phyloP scores from a whole-genome alignment of 768 basidiomycete species.

The Auriscalpium microsporum region DNA sequence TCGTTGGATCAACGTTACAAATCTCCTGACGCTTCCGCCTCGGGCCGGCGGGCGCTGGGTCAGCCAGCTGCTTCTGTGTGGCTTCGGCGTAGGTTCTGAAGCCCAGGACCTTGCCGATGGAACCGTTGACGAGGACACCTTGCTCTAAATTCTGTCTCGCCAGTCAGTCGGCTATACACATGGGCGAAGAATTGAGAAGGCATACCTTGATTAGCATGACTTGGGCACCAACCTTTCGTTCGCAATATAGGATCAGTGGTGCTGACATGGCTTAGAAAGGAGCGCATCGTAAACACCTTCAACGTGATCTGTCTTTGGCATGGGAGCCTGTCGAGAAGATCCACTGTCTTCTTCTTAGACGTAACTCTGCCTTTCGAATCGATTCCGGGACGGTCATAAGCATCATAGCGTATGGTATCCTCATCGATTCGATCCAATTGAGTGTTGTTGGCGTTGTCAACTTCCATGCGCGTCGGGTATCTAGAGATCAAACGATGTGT shows the following conservation, averaged over 20 bases:
- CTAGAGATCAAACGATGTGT: slow-evolving; percentile 26
- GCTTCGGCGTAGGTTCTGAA: slow-evolving; percentile 36
- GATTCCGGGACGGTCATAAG: slow-evolving; percentile 37
- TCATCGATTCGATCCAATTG: slow-evolving; percentile 40
- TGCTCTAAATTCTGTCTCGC: slow-evolving; percentile 52
- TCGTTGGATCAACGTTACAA: slow-evolving; percentile 6
- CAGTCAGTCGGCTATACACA: too few species aligned
- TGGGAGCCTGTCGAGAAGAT: slow-evolving; percentile 52
- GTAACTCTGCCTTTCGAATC: slow-evolving; percentile 36
- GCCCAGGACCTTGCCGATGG: slow-evolving; percentile 45
- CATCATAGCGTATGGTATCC: slow-evolving; percentile 29
- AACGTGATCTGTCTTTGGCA: slow-evolving; percentile 31
- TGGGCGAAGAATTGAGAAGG: neutral
- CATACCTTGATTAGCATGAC: slow-evolving; percentile 74
- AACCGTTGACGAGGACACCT: slow-evolving; percentile 64
- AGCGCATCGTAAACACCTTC: slow-evolving; percentile 31
- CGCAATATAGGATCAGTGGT: neutral
- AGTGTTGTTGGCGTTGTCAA: slow-evolving; percentile 55
- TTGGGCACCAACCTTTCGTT: slow-evolving; percentile 61
- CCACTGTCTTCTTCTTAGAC: slow-evolving; percentile 30
- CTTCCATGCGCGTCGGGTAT: slow-evolving; percentile 63
- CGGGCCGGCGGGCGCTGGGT: neutral
- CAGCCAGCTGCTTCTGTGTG: too few species aligned
- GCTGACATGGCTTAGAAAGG: neutral
- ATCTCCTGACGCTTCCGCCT: neutral